Base-by-base conservation (phyloP, 2,329 filamentous ascomycete genomes). In the Exophiala sideris region DNA sequence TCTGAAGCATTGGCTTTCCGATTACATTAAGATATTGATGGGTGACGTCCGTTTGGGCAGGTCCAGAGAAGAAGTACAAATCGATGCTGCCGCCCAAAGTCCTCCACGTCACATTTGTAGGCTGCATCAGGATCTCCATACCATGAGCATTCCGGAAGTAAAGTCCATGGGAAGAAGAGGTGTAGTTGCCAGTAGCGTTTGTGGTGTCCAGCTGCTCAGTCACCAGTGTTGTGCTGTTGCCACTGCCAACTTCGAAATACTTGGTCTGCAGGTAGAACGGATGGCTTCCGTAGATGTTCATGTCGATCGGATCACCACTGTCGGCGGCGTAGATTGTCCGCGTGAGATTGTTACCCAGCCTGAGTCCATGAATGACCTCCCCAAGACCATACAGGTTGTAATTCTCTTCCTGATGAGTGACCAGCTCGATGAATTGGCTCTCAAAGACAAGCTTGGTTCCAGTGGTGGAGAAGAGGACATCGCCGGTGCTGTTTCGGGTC, bases 261-360 rank as follows among this genome's bases (percentile, higher is more conserved):
- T 87, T 79, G 1, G 87, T 91, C 59, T 92, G 89, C 3, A 91
- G 74, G 66, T 92, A 94, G 65, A 91, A 83, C 0, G 89, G 86
- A 62, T 94, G 89, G 38, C 76, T 79, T 5, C 89, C 88, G 63
- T 94, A 94, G 5, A 91, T 75, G 62, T 91, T 91, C 10, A 68
- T 70, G 49, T 47, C 83, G 36, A 84, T 80, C 5, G 79, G 78
- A 63, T 87, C 85, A 6, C 80, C 86, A 29, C 79, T 78, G 69
- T 91, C 87, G 12, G 85, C 84, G 29, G 84, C 82, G 60, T 82
- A 89, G 49, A 85, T 77, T 4, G 84, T 87, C 4, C 86, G 79
- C 1, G 86, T 90, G 49, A 84, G 76, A 65, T 91, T 88, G 59
- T 87, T 85, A 21, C 86, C 82, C n/a, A 92, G 76, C 35, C 86